These are phyloP conservation scores for Schizosaccharomyces cryophilus DNA, from an alignment of 805 yeast genomes.

Conservation along the genomic window DNA sequence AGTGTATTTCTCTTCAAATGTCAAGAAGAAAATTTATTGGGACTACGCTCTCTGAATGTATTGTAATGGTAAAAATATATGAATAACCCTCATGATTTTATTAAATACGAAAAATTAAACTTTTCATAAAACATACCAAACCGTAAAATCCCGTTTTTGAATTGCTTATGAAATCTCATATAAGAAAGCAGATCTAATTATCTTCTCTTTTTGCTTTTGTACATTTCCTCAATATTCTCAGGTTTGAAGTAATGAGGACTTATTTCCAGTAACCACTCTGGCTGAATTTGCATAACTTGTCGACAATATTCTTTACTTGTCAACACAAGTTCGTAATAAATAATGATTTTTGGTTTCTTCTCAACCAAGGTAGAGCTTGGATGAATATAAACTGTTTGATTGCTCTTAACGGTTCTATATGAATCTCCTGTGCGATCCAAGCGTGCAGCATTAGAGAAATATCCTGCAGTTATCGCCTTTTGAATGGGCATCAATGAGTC, in stretches of 20 bases:
- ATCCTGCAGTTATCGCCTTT: constrained; percentile 27
- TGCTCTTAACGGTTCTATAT: constrained; percentile 41
- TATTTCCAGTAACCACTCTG: constrained; percentile 47
- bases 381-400: constrained; percentile 49
- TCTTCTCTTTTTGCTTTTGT: too few relatives aligned
- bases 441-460: constrained; percentile 25
- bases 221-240: background rate
- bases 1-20: too few relatives aligned
- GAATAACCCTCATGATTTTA: too few relatives aligned
- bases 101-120: too few relatives aligned
- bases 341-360: constrained; percentile 45
- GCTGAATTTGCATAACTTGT: constrained; percentile 58
- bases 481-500: constrained; percentile 39
- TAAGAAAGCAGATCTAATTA: too few relatives aligned
- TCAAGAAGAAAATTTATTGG: too few relatives aligned
- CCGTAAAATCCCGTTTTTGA: too few relatives aligned
- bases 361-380: constrained; percentile 59
- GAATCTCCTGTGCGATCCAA: constrained; percentile 40
- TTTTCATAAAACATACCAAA: too few relatives aligned
- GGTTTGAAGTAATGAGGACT: constrained; percentile 18
- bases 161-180: too few relatives aligned
- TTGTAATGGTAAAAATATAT: too few relatives aligned
- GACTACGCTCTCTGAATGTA: too few relatives aligned
- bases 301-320: constrained; percentile 85
- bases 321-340: constrained; percentile 58